Base-by-base conservation (phyloP, 306 rosid species). In the Lupinus albus region DNA sequence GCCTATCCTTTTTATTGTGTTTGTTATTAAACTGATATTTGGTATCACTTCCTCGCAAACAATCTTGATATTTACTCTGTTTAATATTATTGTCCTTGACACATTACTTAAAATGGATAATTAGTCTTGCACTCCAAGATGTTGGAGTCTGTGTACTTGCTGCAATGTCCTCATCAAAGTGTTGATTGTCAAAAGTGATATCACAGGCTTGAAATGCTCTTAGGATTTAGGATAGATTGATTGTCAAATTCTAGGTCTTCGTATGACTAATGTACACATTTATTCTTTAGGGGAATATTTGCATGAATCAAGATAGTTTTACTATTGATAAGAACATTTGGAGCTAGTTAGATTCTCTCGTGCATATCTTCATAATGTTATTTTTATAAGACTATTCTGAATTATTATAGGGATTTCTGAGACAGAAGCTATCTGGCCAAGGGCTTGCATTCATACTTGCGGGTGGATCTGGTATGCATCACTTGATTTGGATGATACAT, bases 391-490 rank as follows among this genome's bases (percentile, higher is more conserved):
- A 59, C 14, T 5, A 53, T n/a, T 38, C 53, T 54, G 12, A 41
- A 46, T 71, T 58, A 12, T 5, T 70, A 7, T 68, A 94, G 99
- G 92, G 77, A 64, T 91, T 94, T 83, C 79, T 94, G 83, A 84
- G 97, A 72, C 99, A 94, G 85, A 94, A 91, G 92, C 70, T 94
- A 61, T 88, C 97, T 32, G 99, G 99, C 75, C 95, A 80, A 81
- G 99, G 97, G 78, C 96, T 94, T 76, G 99, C 97, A 45, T 94
- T 90, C 81, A 79, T 94, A 70, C 57, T 85, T 60, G 99, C 84
- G 6, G 95, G 99, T 74, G 99, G 97, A 84, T 91, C 97, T 64
- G 99, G 99, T 94, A 88, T 56, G 75, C 18, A 50, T 77, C 65
- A 76, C 68, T 76, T 61, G 39, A 16, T 47, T 25, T 21, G 38